These are phyloP conservation scores for Puccinellia tenuiflora DNA, from an alignment of 176 grass and related monocot species.

Conservation along the genomic window DNA sequence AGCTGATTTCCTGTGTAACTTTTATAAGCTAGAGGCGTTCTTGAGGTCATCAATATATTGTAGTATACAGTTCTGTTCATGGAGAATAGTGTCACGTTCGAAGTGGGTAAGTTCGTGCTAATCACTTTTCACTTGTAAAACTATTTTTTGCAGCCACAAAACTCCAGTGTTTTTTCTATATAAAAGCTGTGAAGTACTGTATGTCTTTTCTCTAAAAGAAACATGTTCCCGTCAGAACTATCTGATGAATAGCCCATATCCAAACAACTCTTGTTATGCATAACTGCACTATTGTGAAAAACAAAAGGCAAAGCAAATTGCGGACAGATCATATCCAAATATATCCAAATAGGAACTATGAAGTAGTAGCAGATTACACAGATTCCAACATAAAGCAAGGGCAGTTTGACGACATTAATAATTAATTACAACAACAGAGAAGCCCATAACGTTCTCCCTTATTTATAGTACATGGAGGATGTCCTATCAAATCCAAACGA, in stretches of 20 bases:
- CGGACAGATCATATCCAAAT: background rate
- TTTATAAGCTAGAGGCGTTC: background rate
- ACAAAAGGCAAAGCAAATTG: background rate
- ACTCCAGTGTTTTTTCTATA: too few species aligned
- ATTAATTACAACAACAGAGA: conserved; percentile 24
- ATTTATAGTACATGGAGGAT: conserved; percentile 30
- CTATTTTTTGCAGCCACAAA: too few species aligned
- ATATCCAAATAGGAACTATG: background rate
- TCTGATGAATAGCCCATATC: too few species aligned
- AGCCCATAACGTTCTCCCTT: conserved; percentile 15
- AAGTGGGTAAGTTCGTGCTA: too few species aligned
- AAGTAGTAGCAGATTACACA: background rate
- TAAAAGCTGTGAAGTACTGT: too few species aligned
- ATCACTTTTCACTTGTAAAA: too few species aligned
- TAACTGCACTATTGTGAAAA: background rate
- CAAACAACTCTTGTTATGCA: background rate
- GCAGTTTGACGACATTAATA: background rate
- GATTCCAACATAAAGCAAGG: background rate
- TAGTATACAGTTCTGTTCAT: background rate
- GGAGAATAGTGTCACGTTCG: too few species aligned
- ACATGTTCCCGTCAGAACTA: too few species aligned
- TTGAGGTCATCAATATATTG: background rate
- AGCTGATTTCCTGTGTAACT: background rate
- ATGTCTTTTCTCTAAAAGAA: too few species aligned
- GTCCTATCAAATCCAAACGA: conserved; percentile 5